These are phyloP conservation scores for Blastobotrys illinoisensis DNA, from an alignment of 1,139 yeast species.

Conservation along the genomic window DNA sequence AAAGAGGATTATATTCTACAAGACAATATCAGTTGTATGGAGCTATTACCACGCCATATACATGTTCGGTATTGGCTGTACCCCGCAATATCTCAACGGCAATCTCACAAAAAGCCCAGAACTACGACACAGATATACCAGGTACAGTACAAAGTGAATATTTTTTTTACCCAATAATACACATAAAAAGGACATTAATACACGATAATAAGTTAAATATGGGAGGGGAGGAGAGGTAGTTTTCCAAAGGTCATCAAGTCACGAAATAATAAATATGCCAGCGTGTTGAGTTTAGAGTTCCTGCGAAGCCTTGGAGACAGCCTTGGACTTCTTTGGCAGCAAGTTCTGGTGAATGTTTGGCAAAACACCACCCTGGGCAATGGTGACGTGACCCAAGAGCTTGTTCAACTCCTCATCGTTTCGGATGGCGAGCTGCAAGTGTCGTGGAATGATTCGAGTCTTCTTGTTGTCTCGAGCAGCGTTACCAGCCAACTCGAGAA, in stretches of 20 bases:
- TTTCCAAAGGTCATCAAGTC: constrained; percentile 1
- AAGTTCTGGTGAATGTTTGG: constrained; percentile 93
- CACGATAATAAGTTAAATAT: constrained; percentile 1
- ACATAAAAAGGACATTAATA: constrained; percentile 5
- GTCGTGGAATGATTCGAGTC: constrained; percentile 98
- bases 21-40: too few species aligned
- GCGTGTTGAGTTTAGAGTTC: constrained; percentile 26
- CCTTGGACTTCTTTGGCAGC: constrained; percentile 73
- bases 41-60: too few species aligned
- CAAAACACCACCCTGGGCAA: constrained; percentile 97
- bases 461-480: constrained; percentile 98
- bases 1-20: too few species aligned
- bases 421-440: constrained; percentile 96
- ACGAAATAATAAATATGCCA: constrained; percentile 8
- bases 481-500: constrained; percentile 96
- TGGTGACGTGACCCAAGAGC: constrained; percentile 87
- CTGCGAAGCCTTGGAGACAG: constrained; percentile 34
- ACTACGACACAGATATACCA: neutral
- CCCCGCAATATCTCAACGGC: too few species aligned
- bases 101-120: too few species aligned
- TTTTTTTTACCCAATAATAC: constrained; percentile 1
- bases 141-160: too few species aligned
- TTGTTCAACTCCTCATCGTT: constrained; percentile 96
- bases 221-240: neutral
- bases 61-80: too few species aligned